These are phyloP conservation scores for Lachancea nothofagi DNA, from an alignment of 805 yeast genomes.

Conservation along the genomic window DNA sequence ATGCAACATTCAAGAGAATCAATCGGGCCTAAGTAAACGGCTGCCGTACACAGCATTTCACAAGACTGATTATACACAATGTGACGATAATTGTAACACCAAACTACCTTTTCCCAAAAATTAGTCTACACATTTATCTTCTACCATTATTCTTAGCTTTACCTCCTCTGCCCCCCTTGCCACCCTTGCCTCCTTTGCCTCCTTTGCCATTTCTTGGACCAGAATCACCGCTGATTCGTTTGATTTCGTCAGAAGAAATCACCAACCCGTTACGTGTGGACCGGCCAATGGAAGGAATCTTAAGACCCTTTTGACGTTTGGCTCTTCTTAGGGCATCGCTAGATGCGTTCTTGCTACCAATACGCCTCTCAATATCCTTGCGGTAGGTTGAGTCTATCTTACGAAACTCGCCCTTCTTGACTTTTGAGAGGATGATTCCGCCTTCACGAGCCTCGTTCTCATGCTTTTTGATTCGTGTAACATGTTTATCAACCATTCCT, in stretches of 20 bases:
- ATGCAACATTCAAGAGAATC: no score
- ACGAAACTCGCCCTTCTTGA: slow-evolving; percentile 61
- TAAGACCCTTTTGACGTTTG: slow-evolving; percentile 68
- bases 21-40: no score
- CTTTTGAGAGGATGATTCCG: slow-evolving; percentile 78
- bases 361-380: slow-evolving; percentile 36
- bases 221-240: slow-evolving; percentile 34
- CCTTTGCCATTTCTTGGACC: background rate
- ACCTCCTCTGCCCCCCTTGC: background rate
- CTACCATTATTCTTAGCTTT: background rate
- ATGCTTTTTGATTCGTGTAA: slow-evolving; percentile 46
- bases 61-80: no score
- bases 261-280: slow-evolving; percentile 75
- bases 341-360: slow-evolving; percentile 47
- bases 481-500: slow-evolving; percentile 65
- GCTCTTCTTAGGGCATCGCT: slow-evolving; percentile 38
- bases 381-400: slow-evolving; percentile 44
- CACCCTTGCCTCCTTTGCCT: background rate
- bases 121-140: slow-evolving; percentile 3
- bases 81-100: no score
- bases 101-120: no score
- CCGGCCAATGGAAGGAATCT: slow-evolving; percentile 69
- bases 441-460: slow-evolving; percentile 83
- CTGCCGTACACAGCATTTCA: no score
- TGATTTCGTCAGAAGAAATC: slow-evolving; percentile 63